phyloP scores from a whole-genome alignment of 257 asterid genomes.

The Eustoma russellianum region DNA sequence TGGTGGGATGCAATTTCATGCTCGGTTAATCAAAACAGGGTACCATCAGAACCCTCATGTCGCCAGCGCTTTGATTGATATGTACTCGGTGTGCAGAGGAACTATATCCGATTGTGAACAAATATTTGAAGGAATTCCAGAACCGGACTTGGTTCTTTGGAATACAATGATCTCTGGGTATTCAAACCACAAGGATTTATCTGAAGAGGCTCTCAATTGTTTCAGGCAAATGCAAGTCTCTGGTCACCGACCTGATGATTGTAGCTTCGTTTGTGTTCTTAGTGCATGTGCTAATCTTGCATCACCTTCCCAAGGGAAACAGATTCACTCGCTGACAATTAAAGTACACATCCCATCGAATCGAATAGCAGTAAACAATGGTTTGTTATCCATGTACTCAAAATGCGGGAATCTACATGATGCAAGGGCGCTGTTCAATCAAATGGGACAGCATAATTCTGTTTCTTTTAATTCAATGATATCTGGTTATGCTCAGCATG shows the following conservation, averaged over 20 bases:
- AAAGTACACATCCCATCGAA: conserved; percentile 46
- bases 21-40: conserved; percentile 48
- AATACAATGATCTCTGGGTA: conserved; percentile 74
- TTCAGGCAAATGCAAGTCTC: conserved; percentile 53
- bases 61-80: conserved; percentile 64
- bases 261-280: conserved; percentile 61
- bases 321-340: conserved; percentile 48
- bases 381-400: conserved; percentile 67
- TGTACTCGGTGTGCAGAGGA: conserved; percentile 52
- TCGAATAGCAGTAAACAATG: conserved; percentile 46
- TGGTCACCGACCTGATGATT: conserved; percentile 59
- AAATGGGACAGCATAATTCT: conserved; percentile 45
- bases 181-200: conserved; percentile 40
- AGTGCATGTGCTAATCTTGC: conserved; percentile 49
- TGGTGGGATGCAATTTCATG: conserved; percentile 74
- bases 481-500: conserved; percentile 74
- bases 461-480: conserved; percentile 64
- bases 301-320: conserved; percentile 64
- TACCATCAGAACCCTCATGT: conserved; percentile 48
- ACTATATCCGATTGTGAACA: conserved; percentile 28
- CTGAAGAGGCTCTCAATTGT: conserved; percentile 50
- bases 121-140: conserved; percentile 41
- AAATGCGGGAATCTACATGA: conserved; percentile 58
- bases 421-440: conserved; percentile 46
- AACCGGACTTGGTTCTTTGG: conserved; percentile 64